Conservation (phyloP, 1,284 basidiomycete genomes). For the Golubevia sp. region DNA sequence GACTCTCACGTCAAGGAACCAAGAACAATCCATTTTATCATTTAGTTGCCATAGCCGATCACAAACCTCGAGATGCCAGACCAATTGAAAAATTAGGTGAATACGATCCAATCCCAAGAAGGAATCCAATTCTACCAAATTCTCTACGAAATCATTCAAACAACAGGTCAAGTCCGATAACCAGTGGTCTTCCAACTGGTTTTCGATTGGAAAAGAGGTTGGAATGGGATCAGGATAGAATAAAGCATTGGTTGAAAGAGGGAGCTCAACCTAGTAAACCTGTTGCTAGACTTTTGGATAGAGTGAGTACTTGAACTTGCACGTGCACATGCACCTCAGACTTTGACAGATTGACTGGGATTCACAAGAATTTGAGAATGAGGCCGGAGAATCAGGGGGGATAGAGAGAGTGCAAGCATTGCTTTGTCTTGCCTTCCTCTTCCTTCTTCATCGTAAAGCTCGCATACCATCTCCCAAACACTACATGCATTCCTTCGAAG, state of each 20-base stretch:
- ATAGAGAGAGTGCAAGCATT: no score
- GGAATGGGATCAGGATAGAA: conserved; percentile 86
- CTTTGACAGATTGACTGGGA: not conserved
- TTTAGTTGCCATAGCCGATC: conserved; percentile 80
- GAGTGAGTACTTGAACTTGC: no score
- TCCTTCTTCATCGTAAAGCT: no score
- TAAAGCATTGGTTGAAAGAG: conserved; percentile 83
- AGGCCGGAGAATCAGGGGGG: not conserved
- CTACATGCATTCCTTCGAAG: no score
- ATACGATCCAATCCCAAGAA: conserved; percentile 73
- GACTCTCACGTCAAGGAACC: conserved; percentile 81
- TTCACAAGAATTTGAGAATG: not conserved
- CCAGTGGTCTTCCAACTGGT: conserved; percentile 17
- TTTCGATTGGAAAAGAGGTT: conserved; percentile 70
- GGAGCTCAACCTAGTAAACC: conserved; percentile 82
- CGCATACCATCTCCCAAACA: no score
- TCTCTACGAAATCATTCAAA: conserved; percentile 16
- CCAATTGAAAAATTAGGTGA: conserved; percentile 87
- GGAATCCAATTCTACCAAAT: conserved; percentile 23
- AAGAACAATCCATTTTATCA: conserved; percentile 82
- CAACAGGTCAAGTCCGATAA: conserved; percentile 63
- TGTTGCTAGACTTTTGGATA: conserved; percentile 76
- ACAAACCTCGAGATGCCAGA: conserved; percentile 78
- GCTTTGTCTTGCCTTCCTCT: no score
- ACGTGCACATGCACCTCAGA: not conserved